Evolutionary conservation across 768 basidiomycete genomes (phyloP).

Genomic region (Leccinum subgranulosum): DNA sequence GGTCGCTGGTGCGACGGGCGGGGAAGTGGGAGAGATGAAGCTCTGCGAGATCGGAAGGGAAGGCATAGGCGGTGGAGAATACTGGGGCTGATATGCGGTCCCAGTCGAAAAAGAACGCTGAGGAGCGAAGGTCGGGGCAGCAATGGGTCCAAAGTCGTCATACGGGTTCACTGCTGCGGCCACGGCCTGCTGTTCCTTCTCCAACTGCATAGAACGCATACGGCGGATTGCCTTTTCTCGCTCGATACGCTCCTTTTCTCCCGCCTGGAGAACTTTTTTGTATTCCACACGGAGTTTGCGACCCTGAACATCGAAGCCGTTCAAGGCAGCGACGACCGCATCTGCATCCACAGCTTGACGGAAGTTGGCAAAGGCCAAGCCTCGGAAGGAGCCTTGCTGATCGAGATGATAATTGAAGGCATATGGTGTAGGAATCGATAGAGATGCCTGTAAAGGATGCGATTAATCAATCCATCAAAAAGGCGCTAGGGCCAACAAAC

Average conservation of each 20-base stretch:
- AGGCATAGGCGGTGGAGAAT: conserved; percentile 57
- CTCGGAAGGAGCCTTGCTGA: conserved; percentile 93
- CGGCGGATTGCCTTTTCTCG: conserved; percentile 96
- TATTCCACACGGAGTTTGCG: conserved; percentile 98
- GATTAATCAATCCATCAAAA: conserved; percentile 7
- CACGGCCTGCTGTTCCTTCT: conserved; percentile 64
- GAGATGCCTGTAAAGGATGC: conserved; percentile 58
- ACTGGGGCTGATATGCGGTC: conserved; percentile 58
- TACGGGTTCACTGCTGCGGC: conserved; percentile 33
- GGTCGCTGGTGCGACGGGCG: conserved; percentile 54
- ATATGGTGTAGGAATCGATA: conserved; percentile 94
- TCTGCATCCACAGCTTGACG: conserved; percentile 88
- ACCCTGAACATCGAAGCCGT: conserved; percentile 94
- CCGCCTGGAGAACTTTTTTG: conserved; percentile 98
- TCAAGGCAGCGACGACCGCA: conserved; percentile 92
- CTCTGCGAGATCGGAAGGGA: conserved; percentile 39
- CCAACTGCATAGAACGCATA: conserved; percentile 96
- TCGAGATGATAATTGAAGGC: conserved; percentile 99
- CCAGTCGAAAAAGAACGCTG: conserved; percentile 71
- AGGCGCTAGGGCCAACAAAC: conserved; percentile 33
- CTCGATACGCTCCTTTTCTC: conserved; percentile 98
- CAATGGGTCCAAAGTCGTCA: conserved; percentile 71
- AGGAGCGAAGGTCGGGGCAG: conserved; percentile 56
- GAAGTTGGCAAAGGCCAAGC: conserved; percentile 98
- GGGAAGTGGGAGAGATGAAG: conserved; percentile 45